Evolutionary conservation across 768 basidiomycete species (phyloP).

Genomic region (Boletus reticulatus): DNA sequence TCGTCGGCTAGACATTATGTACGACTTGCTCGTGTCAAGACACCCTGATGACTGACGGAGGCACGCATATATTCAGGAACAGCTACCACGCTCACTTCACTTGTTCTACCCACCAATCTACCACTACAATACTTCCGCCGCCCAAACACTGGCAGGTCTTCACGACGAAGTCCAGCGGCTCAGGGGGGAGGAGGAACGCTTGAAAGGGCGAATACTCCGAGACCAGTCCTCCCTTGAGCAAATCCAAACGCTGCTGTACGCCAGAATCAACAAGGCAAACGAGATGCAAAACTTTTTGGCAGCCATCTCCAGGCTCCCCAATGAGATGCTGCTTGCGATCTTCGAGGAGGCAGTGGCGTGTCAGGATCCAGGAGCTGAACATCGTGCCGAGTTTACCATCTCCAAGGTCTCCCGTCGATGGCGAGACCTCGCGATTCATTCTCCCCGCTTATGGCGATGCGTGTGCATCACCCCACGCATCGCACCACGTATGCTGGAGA

Average conservation of each 20-base stretch:
- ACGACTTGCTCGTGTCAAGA: slow-evolving; percentile 2
- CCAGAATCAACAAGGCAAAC: slow-evolving; percentile 24
- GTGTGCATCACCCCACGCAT: slow-evolving; percentile 24
- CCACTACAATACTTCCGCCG: slow-evolving; percentile 15
- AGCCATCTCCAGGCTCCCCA: slow-evolving; percentile 28
- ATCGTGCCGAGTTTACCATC: slow-evolving; percentile 23
- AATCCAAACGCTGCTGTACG: slow-evolving; percentile 13
- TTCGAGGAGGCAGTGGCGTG: slow-evolving; percentile 30
- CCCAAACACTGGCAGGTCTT: slow-evolving; percentile 17
- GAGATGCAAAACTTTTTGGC: slow-evolving; percentile 31
- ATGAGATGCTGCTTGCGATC: slow-evolving; percentile 30
- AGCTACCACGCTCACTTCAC: neutral
- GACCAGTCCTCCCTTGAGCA: slow-evolving; percentile 13
- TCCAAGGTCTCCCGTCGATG: slow-evolving; percentile 33
- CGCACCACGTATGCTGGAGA: slow-evolving; percentile 18
- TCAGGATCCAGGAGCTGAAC: slow-evolving; percentile 20
- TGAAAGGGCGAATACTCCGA: slow-evolving; percentile 17
- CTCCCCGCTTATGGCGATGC: slow-evolving; percentile 30
- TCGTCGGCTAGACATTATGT: slow-evolving; percentile 23
- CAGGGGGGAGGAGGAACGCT: slow-evolving; percentile 6
- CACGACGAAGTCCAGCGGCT: slow-evolving; percentile 20
- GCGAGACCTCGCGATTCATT: slow-evolving; percentile 30
- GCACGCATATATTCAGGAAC: slow-evolving; percentile 13
- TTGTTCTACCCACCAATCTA: slow-evolving; percentile 11
- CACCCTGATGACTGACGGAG: slow-evolving; percentile 6